Evolutionary conservation across 2,329 filamentous ascomycete genomes (phyloP).

Genomic region (Penicillium polonicum): DNA sequence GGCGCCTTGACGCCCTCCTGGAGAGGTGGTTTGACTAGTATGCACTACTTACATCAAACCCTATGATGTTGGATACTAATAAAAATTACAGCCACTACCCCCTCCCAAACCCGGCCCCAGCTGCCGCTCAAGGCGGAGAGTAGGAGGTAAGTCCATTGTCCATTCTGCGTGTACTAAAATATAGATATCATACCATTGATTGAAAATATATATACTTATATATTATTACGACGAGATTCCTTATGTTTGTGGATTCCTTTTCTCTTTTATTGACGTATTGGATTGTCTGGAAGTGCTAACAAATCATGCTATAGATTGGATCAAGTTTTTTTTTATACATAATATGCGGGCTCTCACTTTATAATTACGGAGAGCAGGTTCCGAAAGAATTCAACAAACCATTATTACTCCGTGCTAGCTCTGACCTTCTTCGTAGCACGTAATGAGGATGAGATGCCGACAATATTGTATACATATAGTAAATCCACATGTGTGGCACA

Average conservation of each 20-base stretch:
- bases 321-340: background rate
- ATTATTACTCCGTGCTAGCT: background rate
- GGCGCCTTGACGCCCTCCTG: background rate
- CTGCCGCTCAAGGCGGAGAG: no score
- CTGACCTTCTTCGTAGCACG: background rate
- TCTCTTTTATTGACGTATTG: background rate
- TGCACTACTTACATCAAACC: background rate
- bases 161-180: background rate
- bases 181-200: background rate
- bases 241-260: background rate
- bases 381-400: background rate
- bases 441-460: background rate
- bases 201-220: background rate
- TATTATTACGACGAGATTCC: background rate
- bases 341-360: background rate
- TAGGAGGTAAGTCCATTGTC: background rate
- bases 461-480: no score
- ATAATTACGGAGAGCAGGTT: background rate
- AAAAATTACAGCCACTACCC: background rate
- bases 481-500: no score
- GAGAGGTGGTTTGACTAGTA: background rate
- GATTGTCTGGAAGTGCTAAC: background rate
- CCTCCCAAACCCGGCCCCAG: background rate
- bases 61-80: background rate
- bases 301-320: background rate